These are phyloP conservation scores for Crithidia mellificae DNA, from an alignment of 208 protist species.

Conservation along the genomic window DNA sequence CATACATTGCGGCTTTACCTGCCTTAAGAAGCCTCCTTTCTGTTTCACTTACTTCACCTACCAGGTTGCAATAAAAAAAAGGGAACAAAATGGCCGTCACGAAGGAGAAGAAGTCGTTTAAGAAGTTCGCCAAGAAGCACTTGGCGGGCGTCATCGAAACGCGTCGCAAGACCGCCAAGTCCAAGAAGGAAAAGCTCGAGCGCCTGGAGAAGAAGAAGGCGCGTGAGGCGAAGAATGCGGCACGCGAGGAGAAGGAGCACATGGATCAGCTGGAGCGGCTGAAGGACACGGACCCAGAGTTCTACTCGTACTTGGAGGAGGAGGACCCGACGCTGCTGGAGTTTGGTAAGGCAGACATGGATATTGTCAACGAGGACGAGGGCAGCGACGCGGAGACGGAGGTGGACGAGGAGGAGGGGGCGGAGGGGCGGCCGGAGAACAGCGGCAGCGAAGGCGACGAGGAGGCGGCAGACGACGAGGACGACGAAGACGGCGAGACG, in stretches of 20 bases:
- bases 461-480: not conserved
- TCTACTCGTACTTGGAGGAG: conserved; percentile 90
- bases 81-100: conserved; percentile 60
- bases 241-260: conserved; percentile 86
- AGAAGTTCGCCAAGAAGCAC: conserved; percentile 93
- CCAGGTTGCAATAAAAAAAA: not conserved
- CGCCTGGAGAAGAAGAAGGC: conserved; percentile 75
- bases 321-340: conserved; percentile 88
- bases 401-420: conserved; percentile 65
- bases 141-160: conserved; percentile 88
- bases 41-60: not conserved
- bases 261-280: conserved; percentile 86
- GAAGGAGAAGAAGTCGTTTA: conserved; percentile 92
- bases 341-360: conserved; percentile 83
- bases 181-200: conserved; percentile 89
- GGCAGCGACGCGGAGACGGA: conserved; percentile 83
- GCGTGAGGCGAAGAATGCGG: conserved; percentile 63
- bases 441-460: conserved; percentile 14
- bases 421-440: no score
- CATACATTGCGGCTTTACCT: not conserved
- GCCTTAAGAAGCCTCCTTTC: not conserved
- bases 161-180: conserved; percentile 84
- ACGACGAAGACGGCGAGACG: conserved; percentile 19
- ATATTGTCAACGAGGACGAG: conserved; percentile 67
- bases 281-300: conserved; percentile 89